phyloP scores from a whole-genome alignment of 192 early-diverging fungal species.

The Phycomyces nitens region DNA sequence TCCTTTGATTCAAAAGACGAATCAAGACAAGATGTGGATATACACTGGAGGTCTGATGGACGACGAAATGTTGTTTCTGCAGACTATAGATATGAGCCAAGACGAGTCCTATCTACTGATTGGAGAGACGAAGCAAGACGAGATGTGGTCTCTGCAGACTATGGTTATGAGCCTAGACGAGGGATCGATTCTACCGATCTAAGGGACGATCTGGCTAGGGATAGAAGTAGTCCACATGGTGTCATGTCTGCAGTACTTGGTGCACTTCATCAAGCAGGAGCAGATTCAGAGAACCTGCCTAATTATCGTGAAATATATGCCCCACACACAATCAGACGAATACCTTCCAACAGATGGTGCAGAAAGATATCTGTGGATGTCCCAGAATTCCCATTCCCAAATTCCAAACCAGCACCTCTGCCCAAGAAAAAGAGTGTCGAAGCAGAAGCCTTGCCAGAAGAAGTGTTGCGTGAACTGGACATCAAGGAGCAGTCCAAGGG shows the following conservation, averaged over 20 bases:
- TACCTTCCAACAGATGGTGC: constrained; percentile 18
- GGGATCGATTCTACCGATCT: too few species aligned
- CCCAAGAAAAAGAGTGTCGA: neutral
- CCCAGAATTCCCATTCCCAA: neutral
- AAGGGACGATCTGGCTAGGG: too few species aligned
- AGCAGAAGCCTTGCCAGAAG: neutral
- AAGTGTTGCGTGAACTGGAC: constrained; percentile 4
- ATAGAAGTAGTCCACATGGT: too few species aligned
- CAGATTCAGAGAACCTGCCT: neutral
- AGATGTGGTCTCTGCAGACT: too few species aligned
- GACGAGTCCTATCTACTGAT: neutral
- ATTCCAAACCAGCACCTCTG: neutral
- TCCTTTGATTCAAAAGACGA: too few species aligned
- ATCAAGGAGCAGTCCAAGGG: neutral
- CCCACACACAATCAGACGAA: constrained; percentile 5
- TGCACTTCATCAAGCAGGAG: neutral
- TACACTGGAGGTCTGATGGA: too few species aligned
- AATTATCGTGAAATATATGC: neutral
- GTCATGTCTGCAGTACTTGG: too few species aligned
- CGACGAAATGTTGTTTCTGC: neutral
- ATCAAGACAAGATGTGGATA: too few species aligned
- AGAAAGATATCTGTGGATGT: constrained; percentile 7
- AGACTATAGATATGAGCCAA: neutral
- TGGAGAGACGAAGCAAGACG: neutral
- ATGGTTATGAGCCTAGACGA: too few species aligned